Evolutionary conservation across 78 protist genomes (phyloP), one percentile per base, ranked within the genome.

Genomic region (Speleostelium caveatum): DNA sequence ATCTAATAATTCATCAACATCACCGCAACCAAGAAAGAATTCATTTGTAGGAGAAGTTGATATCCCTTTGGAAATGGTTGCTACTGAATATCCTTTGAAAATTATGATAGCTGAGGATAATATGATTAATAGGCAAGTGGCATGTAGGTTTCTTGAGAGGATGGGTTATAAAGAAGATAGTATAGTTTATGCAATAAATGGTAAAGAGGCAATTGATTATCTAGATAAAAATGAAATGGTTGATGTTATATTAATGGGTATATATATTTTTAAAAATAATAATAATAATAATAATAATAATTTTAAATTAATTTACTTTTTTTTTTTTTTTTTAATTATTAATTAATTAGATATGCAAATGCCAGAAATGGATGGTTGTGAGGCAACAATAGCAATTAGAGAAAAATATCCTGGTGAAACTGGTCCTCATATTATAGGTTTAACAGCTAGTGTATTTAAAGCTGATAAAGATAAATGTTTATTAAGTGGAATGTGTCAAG

Each of bases 381-480:
- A 45, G 3, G 86, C 86, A 28, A 76, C 86, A 22, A 49, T 10
- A 10, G 5, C 42, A 16, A 76, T 76, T 35, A 32, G 86, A 14
- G 32, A 26, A 24, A 59, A 41, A 32, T 76, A 45, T 45, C 83
- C 66, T 58, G n/a, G n/a, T n/a, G 32, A 53, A 21, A 42, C 75
- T 7, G 73, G 73, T 32, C 72, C 73, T 49, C 86, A 76, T 32
- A 83, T 83, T 32, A 53, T 83, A 28, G 90, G 90, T 5, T 12
- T 83, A 10, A 83, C 90, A 0, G 90, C 90, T n/a, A 41, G 30
- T 59, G 76, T 68, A 7, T 83, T 49, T 58, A 56, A 35, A 26
- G 90, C 66, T 30, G 78, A 83, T 39, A 66, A 68, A 68, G 83
- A 83, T 42, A 68, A 72, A 59, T 83, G 90, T 83, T 42, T 83